Percentiles rank a stretch among this genome's conserved stretches.
Evolutionary conservation across 1,284 basidiomycete species (phyloP).

Genomic region (Salmacisia buchloeana): DNA sequence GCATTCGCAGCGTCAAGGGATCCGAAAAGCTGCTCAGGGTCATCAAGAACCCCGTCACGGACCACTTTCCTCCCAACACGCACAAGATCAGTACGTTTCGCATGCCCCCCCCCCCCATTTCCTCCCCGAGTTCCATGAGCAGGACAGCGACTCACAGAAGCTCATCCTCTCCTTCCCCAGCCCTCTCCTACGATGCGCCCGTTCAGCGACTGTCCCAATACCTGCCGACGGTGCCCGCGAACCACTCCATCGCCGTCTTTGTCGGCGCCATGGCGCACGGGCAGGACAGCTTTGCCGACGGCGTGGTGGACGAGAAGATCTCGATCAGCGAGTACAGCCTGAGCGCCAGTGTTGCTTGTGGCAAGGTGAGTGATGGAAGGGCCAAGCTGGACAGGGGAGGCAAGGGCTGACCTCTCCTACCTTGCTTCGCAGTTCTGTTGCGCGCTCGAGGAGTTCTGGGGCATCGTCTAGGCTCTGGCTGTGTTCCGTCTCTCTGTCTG

Average conservation of each 20-base stretch:
- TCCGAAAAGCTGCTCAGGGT: constrained; percentile 95
- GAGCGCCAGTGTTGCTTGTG: constrained; percentile 90
- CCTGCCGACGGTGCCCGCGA: constrained; percentile 72
- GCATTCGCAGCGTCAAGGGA: constrained; percentile 90
- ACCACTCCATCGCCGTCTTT: constrained; percentile 87
- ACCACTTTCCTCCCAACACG: constrained; percentile 91
- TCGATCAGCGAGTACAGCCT: constrained; percentile 90
- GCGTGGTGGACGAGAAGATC: constrained; percentile 93
- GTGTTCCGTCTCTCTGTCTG: background rate
- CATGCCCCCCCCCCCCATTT: background rate
- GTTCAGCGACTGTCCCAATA: constrained; percentile 77
- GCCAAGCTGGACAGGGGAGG: too few species aligned
- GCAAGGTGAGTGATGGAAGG: constrained; percentile 63
- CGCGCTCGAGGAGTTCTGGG: constrained; percentile 55
- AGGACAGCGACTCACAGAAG: background rate
- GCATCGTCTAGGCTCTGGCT: constrained; percentile 38
- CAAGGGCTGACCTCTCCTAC: constrained; percentile 1
- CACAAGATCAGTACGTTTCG: constrained; percentile 65
- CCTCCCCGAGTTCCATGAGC: background rate
- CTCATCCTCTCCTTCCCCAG: constrained; percentile 52
- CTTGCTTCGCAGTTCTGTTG: constrained; percentile 61
- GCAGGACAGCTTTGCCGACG: constrained; percentile 94
- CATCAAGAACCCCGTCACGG: constrained; percentile 94
- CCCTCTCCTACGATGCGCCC: constrained; percentile 80
- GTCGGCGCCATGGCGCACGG: constrained; percentile 69